Evolutionary conservation across 768 basidiomycete species (phyloP).

Genomic region (Naganishia vaughanmartiniae): DNA sequence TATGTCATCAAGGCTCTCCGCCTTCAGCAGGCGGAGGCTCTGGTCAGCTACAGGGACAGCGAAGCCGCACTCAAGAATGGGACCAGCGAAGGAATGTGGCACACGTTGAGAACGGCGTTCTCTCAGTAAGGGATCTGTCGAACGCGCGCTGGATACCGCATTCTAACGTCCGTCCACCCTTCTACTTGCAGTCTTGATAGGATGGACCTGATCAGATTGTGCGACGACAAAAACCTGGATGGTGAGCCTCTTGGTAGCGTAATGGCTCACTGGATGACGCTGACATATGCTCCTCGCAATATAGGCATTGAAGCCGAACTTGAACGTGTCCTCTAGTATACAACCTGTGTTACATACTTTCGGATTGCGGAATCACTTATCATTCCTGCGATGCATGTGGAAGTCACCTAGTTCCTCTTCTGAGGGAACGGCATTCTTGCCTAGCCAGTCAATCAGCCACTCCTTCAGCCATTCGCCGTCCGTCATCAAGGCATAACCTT

Average conservation of each 20-base stretch:
- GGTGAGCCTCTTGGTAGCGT: constrained; percentile 50
- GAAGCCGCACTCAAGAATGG: constrained; percentile 60
- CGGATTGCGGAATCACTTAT: neutral
- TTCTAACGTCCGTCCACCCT: neutral
- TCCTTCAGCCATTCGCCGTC: constrained; percentile 10
- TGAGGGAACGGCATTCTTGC: constrained; percentile 9
- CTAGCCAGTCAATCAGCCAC: constrained; percentile 6
- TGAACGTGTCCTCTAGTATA: constrained; percentile 14
- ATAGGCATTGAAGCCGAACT: constrained; percentile 19
- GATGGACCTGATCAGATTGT: constrained; percentile 70
- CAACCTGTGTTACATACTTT: constrained; percentile 1
- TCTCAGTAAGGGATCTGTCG: constrained; percentile 57
- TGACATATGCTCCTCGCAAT: neutral
- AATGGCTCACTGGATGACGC: neutral
- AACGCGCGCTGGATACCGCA: neutral
- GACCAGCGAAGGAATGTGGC: constrained; percentile 77
- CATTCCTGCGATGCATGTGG: constrained; percentile 5
- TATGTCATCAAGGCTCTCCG: constrained; percentile 84
- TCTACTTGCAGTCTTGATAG: constrained; percentile 59
- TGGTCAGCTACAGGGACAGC: constrained; percentile 54
- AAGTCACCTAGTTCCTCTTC: constrained; percentile 8
- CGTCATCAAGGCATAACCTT: constrained; percentile 8
- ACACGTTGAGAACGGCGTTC: constrained; percentile 77
- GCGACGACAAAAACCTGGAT: constrained; percentile 70
- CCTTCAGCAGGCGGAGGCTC: constrained; percentile 76